phyloP scores from a whole-genome alignment of 2,329 filamentous ascomycete species.

The Cucurbitaria berberidis region DNA sequence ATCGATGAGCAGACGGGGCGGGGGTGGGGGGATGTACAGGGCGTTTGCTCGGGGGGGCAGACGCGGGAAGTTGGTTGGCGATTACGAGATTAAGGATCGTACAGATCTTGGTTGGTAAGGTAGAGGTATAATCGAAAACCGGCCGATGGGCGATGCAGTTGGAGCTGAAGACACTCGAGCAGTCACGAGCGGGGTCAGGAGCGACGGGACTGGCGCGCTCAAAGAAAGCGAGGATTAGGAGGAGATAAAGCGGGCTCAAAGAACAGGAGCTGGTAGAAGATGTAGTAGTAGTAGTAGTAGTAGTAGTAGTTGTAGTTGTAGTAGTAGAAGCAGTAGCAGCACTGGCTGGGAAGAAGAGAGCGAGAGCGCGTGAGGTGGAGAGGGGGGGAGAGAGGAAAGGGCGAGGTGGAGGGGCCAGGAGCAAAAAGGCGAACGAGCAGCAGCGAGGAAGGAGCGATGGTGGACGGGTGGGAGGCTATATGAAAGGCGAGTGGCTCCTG shows the following conservation, averaged over 20 bases:
- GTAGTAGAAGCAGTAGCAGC: no score
- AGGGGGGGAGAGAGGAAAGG: slow-evolving; percentile 58
- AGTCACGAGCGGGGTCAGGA: slow-evolving; percentile 34
- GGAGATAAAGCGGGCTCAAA: slow-evolving; percentile 40
- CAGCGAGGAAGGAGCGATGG: slow-evolving; percentile 67
- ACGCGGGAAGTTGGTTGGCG: slow-evolving; percentile 29
- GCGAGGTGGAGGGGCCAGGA: slow-evolving; percentile 47
- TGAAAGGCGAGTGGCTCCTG: slow-evolving; percentile 21
- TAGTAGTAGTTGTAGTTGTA: no score
- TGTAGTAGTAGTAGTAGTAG: slow-evolving; percentile 48
- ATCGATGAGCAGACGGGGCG: slow-evolving; percentile 8
- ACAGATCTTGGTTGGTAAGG: slow-evolving; percentile 39
- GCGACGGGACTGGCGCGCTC: slow-evolving; percentile 49
- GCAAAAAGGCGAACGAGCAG: slow-evolving; percentile 49
- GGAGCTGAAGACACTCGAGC: slow-evolving; percentile 36
- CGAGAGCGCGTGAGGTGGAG: slow-evolving; percentile 31
- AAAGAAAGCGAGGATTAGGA: slow-evolving; percentile 33
- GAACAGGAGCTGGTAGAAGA: slow-evolving; percentile 44
- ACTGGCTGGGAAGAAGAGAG: slow-evolving; percentile 36
- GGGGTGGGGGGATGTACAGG: slow-evolving; percentile 19
- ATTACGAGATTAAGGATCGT: slow-evolving; percentile 52
- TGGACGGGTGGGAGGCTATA: slow-evolving; percentile 26
- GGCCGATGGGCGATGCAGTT: slow-evolving; percentile 47
- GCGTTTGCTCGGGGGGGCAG: slow-evolving; percentile 29
- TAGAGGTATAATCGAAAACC: slow-evolving; percentile 41